phyloP scores from a whole-genome alignment of 2,329 filamentous ascomycete species.

The Calonectria henricotiae region DNA sequence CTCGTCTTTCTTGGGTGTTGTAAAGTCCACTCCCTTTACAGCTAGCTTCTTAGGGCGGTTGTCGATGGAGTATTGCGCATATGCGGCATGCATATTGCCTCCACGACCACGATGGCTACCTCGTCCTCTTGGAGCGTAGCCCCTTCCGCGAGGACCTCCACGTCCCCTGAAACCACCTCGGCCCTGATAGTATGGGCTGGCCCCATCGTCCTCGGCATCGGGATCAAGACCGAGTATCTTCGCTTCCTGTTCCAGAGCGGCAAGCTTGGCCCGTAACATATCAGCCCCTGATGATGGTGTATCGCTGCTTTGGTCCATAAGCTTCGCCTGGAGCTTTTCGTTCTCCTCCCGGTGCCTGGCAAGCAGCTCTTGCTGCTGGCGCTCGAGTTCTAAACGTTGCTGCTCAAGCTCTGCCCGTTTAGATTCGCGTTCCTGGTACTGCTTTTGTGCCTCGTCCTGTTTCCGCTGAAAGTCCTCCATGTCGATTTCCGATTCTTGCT shows the following conservation, averaged over 20 bases:
- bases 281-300: constrained; percentile 69
- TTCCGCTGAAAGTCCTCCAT: constrained; percentile 78
- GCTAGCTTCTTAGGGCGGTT: constrained; percentile 81
- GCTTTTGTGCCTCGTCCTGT: constrained; percentile 81
- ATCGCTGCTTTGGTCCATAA: constrained; percentile 55
- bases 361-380: constrained; percentile 74
- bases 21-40: constrained; percentile 76
- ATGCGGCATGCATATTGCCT: constrained; percentile 69
- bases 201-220: constrained; percentile 64
- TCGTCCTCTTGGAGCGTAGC: constrained; percentile 58
- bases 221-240: constrained; percentile 79
- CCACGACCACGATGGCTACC: constrained; percentile 61
- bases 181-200: constrained; percentile 39
- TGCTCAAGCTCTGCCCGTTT: constrained; percentile 76
- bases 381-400: constrained; percentile 76
- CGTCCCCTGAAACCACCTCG: constrained; percentile 57
- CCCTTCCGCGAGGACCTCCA: constrained; percentile 47
- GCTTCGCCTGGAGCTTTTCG: constrained; percentile 74
- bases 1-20: constrained; percentile 76
- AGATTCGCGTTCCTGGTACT: constrained; percentile 76
- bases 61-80: constrained; percentile 79
- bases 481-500: constrained; percentile 73
- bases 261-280: constrained; percentile 79
- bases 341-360: constrained; percentile 78
- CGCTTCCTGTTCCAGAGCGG: constrained; percentile 82